Conservation (phyloP, 768 basidiomycete species). For the Amanita fuliginea region DNA sequence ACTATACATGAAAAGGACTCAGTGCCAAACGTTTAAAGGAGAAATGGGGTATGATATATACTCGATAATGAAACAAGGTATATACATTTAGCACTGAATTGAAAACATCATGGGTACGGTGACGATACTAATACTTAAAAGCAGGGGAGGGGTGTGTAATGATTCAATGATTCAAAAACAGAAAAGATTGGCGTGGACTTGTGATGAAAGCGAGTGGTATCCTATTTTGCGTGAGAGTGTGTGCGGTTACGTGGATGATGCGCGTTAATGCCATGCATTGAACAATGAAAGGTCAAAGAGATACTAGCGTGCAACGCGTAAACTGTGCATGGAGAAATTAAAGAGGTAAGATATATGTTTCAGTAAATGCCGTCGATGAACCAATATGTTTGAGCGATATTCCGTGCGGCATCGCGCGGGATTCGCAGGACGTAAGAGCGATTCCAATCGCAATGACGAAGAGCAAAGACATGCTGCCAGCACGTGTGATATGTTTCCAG, state of each 20-base stretch:
- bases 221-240: constrained; percentile 1
- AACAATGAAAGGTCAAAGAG: neutral
- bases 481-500: constrained; percentile 5
- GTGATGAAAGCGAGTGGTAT: constrained; percentile 1
- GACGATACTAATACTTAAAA: neutral
- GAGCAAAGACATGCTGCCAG: constrained; percentile 1
- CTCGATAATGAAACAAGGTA: constrained; percentile 4
- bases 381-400: neutral
- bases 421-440: neutral
- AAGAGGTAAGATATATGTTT: constrained; percentile 1
- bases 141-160: neutral
- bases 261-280: constrained; percentile 1
- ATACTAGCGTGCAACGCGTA: constrained; percentile 2
- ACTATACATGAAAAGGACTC: too few relatives aligned
- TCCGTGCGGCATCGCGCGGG: neutral
- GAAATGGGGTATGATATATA: neutral
- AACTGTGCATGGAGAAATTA: constrained; percentile 6
- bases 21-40: neutral
- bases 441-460: neutral
- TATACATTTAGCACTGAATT: constrained; percentile 1
- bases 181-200: neutral
- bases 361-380: constrained; percentile 2
- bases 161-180: neutral
- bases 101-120: neutral
- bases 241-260: neutral